These are phyloP conservation scores for Cyberlindnera mycetangii DNA, from an alignment of 805 yeast genomes.

Conservation along the genomic window DNA sequence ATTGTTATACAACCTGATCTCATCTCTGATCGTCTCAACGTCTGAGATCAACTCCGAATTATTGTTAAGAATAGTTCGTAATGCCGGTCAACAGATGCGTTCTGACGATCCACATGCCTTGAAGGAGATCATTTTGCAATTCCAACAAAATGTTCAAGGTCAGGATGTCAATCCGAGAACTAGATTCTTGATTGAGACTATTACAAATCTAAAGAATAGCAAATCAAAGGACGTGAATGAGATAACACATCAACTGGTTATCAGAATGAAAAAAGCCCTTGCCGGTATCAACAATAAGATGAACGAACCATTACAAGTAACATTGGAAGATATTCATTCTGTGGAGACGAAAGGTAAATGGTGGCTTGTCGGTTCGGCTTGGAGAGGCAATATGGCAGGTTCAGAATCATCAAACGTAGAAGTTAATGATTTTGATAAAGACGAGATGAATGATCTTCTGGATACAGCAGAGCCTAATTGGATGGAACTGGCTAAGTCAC, in stretches of 20 bases:
- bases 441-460: conserved; percentile 19
- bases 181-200: conserved; percentile 79
- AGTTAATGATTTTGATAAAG: conserved; percentile 21
- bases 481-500: conserved; percentile 79
- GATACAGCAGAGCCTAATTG: conserved; percentile 61
- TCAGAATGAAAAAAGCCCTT: conserved; percentile 60
- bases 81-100: conserved; percentile 81
- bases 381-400: conserved; percentile 79
- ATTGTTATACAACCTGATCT: conserved; percentile 74
- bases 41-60: conserved; percentile 76
- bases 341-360: conserved; percentile 87
- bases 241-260: conserved; percentile 47
- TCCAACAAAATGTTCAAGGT: conserved; percentile 41
- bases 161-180: conserved; percentile 57
- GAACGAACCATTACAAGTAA: conserved; percentile 79
- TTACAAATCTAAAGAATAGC: conserved; percentile 83
- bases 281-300: conserved; percentile 47
- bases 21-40: conserved; percentile 47
- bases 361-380: conserved; percentile 99
- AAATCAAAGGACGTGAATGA: conserved; percentile 58
- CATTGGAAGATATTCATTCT: conserved; percentile 74
- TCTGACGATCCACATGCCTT: conserved; percentile 86
- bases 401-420: conserved; percentile 19
- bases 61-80: conserved; percentile 65
- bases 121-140: conserved; percentile 66